Base-by-base conservation (phyloP, 2,329 filamentous ascomycete genomes). In the Clarireedia paspali region DNA sequence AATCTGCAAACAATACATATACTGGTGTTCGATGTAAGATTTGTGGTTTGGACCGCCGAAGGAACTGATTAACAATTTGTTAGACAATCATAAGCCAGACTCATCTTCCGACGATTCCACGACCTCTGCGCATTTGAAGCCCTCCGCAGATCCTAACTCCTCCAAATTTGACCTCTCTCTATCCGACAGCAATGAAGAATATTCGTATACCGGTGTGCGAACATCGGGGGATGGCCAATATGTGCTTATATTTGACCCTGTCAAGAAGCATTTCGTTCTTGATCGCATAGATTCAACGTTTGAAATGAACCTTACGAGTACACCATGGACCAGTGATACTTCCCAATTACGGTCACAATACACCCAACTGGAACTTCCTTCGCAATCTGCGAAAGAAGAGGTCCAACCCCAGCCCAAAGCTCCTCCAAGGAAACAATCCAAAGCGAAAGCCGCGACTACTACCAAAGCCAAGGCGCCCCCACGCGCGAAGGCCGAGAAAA, bases 201-300 rank as follows among this genome's bases (percentile, higher is more conserved):
- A 86, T 65, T 73, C 77, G 30, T 86, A 83, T 67, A 76, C 78
- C 46, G 84, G 85, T 57, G 77, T 76, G 2, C 77, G 83, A 52
- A 77, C 77, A 54, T 77, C 75, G 24, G 77, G 78, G 57, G 75
- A 79, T 56, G 75, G 74, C 55, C 78, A 84, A 67, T 85, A 81
- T 66, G 80, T 85, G 39, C 78, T 95, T 51, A 80, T 92, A 57
- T 94, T 92, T 67, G 88, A 95, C 70, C 78, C 85, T 7, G 75
- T 77, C 17, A 83, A 82, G 52, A 83, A 92, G 66, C 85, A 80
- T 55, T 94, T 94, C 62, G 83, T 94, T 27, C 78, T 96, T 54
- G 90, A 96, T 73, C 84, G 83, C 51, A 76, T 96, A 54, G 83
- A 89, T 67, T 87, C 85, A n/a, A 84, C 85, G 40, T 87, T 95